Evolutionary conservation across 73 alveolate genomes (phyloP).

Genomic region (Paramecium tetraurelia): DNA sequence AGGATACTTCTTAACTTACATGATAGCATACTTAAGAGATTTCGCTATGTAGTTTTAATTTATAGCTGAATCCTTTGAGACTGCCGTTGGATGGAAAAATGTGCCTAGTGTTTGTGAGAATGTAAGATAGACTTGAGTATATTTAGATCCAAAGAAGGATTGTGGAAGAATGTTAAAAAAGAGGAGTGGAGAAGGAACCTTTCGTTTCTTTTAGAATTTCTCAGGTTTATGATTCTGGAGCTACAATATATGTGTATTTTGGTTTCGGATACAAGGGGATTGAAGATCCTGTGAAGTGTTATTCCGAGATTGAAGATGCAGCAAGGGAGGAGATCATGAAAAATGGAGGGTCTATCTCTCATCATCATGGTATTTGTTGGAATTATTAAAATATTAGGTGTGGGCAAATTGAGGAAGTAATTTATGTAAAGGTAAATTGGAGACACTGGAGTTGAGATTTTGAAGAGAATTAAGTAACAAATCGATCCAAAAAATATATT

Average conservation of each 20-base stretch:
- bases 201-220: conserved; percentile 85
- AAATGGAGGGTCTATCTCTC: conserved; percentile 82
- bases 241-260: conserved; percentile 84
- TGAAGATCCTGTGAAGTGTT: conserved; percentile 67
- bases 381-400: not conserved
- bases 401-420: conserved; percentile 82
- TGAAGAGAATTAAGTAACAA: conserved; percentile 63
- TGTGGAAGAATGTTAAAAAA: conserved; percentile 66
- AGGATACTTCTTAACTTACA: conserved; percentile 87
- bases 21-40: conserved; percentile 91
- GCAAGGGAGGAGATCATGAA: conserved; percentile 83
- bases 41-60: conserved; percentile 74
- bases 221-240: conserved; percentile 86
- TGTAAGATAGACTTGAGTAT: not conserved
- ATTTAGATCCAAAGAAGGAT: conserved; percentile 50
- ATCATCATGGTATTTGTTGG: conserved; percentile 77
- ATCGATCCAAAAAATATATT: conserved; percentile 78
- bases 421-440: conserved; percentile 69
- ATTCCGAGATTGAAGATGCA: conserved; percentile 77
- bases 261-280: conserved; percentile 71
- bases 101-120: conserved; percentile 72
- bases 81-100: conserved; percentile 86
- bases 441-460: conserved; percentile 66
- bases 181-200: conserved; percentile 64
- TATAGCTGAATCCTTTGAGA: conserved; percentile 86